A percentile compares a stretch with the other conserved stretches of the same genome.
Evolutionary conservation across 306 rosid species (phyloP).

Genomic region (Begonia loranthoides): DNA sequence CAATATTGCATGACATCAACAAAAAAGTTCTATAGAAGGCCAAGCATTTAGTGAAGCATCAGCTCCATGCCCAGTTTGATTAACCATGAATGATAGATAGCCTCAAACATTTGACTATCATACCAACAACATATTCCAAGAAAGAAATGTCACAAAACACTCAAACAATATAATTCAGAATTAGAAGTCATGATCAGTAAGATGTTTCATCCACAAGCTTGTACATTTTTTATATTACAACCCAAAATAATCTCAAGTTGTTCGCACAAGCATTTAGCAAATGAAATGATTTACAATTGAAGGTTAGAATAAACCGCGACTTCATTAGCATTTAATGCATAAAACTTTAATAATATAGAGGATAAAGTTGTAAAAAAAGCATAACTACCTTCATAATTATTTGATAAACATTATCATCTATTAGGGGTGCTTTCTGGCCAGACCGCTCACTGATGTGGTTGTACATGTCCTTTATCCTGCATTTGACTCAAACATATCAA

Average conservation of each 20-base stretch:
- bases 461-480: slow-evolving; percentile 51
- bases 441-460: slow-evolving; percentile 51
- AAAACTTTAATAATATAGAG: not conserved
- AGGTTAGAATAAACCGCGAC: not conserved
- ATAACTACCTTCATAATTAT: slow-evolving; percentile 48
- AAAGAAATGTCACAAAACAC: too few relatives aligned
- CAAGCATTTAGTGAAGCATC: not conserved
- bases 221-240: too few relatives aligned
- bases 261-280: too few relatives aligned
- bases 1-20: not conserved
- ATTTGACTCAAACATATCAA: not conserved
- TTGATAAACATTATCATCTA: slow-evolving; percentile 74
- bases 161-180: too few relatives aligned
- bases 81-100: too few relatives aligned
- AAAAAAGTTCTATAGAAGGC: not conserved
- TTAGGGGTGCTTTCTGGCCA: slow-evolving; percentile 54
- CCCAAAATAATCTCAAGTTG: too few relatives aligned
- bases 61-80: too few relatives aligned
- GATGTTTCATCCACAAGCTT: too few relatives aligned
- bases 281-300: too few relatives aligned
- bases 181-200: too few relatives aligned
- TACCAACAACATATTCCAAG: too few relatives aligned
- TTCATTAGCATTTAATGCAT: not conserved
- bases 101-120: too few relatives aligned
- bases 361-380: not conserved